Conservation (phyloP, 2,329 filamentous ascomycete species). For the Tolypocladium amazonense region DNA sequence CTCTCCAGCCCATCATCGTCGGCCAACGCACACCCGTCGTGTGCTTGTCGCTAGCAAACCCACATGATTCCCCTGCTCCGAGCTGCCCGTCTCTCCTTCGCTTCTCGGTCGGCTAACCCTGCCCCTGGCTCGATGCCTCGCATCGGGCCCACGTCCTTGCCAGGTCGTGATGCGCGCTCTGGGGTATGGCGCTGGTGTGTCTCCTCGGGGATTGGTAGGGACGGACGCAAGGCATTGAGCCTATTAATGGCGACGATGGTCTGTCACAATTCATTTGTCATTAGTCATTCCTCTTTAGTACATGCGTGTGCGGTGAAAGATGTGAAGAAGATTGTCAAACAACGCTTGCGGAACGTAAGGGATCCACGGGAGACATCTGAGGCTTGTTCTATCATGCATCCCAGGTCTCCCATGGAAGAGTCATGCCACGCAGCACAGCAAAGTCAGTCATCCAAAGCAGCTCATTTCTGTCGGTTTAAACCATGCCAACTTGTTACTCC, state of each 20-base stretch:
- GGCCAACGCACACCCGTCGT: neutral
- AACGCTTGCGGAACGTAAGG: neutral
- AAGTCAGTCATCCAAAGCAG: neutral
- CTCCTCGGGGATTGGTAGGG: neutral
- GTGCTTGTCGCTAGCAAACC: neutral
- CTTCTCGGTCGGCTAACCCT: neutral
- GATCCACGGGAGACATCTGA: slow-evolving; percentile 8
- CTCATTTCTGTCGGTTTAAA: neutral
- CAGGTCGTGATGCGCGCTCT: neutral
- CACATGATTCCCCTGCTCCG: neutral
- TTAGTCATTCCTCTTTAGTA: slow-evolving; percentile 4
- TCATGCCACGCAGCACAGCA: slow-evolving; percentile 16
- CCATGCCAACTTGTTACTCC: neutral
- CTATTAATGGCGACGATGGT: slow-evolving; percentile 10
- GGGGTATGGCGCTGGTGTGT: neutral
- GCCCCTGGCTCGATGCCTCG: neutral
- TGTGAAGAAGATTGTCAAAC: neutral
- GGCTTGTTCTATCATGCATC: slow-evolving; percentile 15
- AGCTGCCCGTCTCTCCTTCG: neutral
- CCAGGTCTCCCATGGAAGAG: slow-evolving; percentile 8
- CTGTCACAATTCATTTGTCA: slow-evolving; percentile 9
- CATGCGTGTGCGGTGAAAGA: neutral
- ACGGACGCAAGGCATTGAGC: neutral
- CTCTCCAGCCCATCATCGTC: neutral
- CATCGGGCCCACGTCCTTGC: neutral